Percentiles rank a stretch among this genome's conserved stretches.
Conservation (phyloP, 148 eudicot species). For the Amaranthus palmeri region DNA sequence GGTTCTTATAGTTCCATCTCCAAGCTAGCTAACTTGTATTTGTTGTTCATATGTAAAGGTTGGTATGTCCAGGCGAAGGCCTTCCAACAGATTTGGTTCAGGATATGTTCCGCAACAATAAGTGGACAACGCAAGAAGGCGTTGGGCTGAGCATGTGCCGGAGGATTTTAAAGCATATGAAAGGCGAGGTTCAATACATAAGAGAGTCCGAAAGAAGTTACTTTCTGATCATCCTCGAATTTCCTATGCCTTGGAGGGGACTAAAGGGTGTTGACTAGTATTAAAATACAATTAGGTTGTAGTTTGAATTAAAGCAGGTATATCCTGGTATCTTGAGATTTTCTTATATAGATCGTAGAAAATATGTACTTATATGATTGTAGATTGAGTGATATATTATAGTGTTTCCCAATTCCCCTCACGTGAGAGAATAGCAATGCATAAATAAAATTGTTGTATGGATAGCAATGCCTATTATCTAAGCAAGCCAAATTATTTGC, state of each 20-base stretch:
- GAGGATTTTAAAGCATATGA: conserved; percentile 75
- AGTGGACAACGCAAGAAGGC: conserved; percentile 87
- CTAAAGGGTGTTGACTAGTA: conserved; percentile 29
- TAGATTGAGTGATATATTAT: neutral
- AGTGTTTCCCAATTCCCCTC: conserved; percentile 2
- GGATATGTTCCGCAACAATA: conserved; percentile 81
- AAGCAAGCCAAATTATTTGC: no score
- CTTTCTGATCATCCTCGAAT: conserved; percentile 67
- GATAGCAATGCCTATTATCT: no score
- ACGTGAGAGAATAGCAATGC: neutral
- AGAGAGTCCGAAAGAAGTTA: conserved; percentile 87
- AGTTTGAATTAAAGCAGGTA: conserved; percentile 1
- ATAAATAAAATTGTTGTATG: neutral
- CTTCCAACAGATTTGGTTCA: conserved; percentile 80
- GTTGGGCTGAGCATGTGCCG: conserved; percentile 84
- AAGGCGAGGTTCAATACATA: conserved; percentile 85
- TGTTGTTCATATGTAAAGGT: conserved; percentile 37
- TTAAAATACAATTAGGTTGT: conserved; percentile 9
- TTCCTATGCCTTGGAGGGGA: conserved; percentile 43
- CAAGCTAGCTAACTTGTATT: neutral
- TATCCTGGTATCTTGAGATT: neutral
- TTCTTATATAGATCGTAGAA: neutral
- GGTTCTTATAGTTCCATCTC: no score
- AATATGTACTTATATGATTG: conserved; percentile 6
- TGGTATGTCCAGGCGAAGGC: conserved; percentile 86